Percentiles rank a stretch among this genome's conserved stretches.
These are phyloP conservation scores for Flaveria trinervia DNA, from an alignment of 129 eudicot species.

Conservation along the genomic window DNA sequence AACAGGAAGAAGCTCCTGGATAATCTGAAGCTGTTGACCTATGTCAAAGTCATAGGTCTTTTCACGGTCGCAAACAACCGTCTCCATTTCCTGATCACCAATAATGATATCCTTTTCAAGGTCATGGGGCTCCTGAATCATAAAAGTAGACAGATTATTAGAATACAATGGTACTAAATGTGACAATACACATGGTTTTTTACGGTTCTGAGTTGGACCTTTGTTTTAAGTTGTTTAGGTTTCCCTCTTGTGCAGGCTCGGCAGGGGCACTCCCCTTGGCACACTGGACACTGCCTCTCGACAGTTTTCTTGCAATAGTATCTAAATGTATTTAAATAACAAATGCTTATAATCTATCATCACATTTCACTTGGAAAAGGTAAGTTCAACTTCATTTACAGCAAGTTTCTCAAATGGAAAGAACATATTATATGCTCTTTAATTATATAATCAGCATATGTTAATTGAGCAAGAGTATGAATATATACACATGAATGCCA, in stretches of 20 bases:
- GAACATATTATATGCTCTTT: slow-evolving; percentile 3
- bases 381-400: slow-evolving; percentile 20
- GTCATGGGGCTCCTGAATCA: slow-evolving; percentile 49
- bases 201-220: slow-evolving; percentile 45
- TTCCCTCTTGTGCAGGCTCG: slow-evolving; percentile 46
- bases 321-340: slow-evolving; percentile 43
- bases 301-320: slow-evolving; percentile 50
- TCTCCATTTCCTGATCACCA: not conserved
- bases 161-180: not conserved
- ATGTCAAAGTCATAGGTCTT: slow-evolving; percentile 38
- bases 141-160: slow-evolving; percentile 14
- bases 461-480: not conserved
- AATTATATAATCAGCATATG: not conserved
- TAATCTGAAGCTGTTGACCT: slow-evolving; percentile 55
- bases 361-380: not conserved
- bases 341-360: not conserved
- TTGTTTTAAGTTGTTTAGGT: slow-evolving; percentile 36
- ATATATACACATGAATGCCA: not conserved
- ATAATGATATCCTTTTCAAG: not conserved
- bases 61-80: slow-evolving; percentile 13
- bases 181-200: not conserved
- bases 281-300: slow-evolving; percentile 66
- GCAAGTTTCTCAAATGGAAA: not conserved
- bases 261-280: slow-evolving; percentile 66
- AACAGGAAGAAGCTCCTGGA: slow-evolving; percentile 67